Evolutionary conservation across 306 rosid species (phyloP), one percentile per base, ranked within the genome.

Genomic region (Abrus pulchellus): DNA sequence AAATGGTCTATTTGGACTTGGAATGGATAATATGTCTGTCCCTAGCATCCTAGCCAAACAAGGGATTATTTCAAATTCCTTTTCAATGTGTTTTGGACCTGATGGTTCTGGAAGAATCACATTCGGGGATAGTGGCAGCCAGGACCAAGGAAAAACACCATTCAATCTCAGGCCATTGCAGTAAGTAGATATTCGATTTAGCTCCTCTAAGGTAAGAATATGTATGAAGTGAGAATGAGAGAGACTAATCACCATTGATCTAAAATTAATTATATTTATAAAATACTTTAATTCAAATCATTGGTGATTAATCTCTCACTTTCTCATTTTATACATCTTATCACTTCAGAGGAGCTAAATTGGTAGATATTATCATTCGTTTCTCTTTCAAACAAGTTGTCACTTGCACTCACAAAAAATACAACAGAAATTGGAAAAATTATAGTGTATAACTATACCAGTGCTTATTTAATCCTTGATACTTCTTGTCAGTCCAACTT

Each of bases 1-100:
- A 8, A 90, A 93, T 63, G 99, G 99, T 78, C 85, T 96, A 48
- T 79, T 93, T 68, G 99, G 99, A 64, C 99, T 94, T 62, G 99
- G 99, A 40, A 86, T 94, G 83, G 86, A 76, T 1, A 66, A 69
- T 56, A 2, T 89, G 73, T 91, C 99, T 2, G 89, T 94, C 80
- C 99, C 99, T 27, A 94, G 92, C 85, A 76, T 89, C 83, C 88
- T 90, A 80, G 95, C 97, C 7, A 84, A 61, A 36, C 50, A 86
- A 30, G 92, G 92, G 59, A 72, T 87, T 55, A 87, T 91, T 57
- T 86, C 95, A 66, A 78, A 92, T 80, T 94, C 99, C 2, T 93
- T 96, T 81, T 90, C 99, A 50, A 90, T 96, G 97, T 93, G 99
- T 78, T 96, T 96, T 70, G 90, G 92, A 69, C 5, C 8, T 47